Percentiles rank a stretch among this genome's conserved stretches.
Conservation (phyloP, 495 filamentous ascomycete genomes). For the Penicillium macrosclerotiorum region DNA sequence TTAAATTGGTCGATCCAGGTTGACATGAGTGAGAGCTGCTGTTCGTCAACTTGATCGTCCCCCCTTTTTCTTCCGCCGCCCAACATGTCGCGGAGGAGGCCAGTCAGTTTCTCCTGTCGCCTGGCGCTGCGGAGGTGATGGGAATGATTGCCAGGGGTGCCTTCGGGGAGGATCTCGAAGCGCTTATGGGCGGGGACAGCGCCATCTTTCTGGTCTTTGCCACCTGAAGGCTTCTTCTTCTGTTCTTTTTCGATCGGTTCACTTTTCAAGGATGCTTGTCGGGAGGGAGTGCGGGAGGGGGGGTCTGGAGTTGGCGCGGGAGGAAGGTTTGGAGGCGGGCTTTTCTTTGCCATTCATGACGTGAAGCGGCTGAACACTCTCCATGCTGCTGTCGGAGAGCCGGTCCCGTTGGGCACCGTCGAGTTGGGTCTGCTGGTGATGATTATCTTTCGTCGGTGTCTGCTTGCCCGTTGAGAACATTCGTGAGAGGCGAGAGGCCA, state of each 20-base stretch:
- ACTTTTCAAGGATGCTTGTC: constrained; percentile 43
- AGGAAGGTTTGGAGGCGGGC: constrained; percentile 32
- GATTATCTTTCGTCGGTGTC: constrained; percentile 31
- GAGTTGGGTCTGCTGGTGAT: no score
- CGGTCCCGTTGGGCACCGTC: constrained; percentile 30
- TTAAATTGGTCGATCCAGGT: constrained; percentile 94
- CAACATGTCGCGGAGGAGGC: constrained; percentile 82
- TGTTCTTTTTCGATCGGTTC: constrained; percentile 29
- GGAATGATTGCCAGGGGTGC: constrained; percentile 63
- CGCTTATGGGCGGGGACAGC: constrained; percentile 48
- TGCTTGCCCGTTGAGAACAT: constrained; percentile 54
- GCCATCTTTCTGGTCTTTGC: constrained; percentile 45
- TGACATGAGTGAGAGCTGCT: constrained; percentile 89
- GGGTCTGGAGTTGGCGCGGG: constrained; percentile 34
- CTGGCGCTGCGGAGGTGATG: constrained; percentile 84
- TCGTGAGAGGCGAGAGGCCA: constrained; percentile 57
- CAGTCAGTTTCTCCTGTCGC: constrained; percentile 92
- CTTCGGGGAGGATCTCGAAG: constrained; percentile 60
- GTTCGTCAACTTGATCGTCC: constrained; percentile 61
- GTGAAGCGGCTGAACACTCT: constrained; percentile 32
- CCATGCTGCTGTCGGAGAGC: constrained; percentile 43
- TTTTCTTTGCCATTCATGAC: constrained; percentile 32
- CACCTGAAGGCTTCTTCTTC: constrained; percentile 32
- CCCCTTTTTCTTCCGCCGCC: constrained; percentile 72
- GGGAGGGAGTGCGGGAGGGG: constrained; percentile 39